phyloP scores from a whole-genome alignment of 164 flowering plant species.

The Aristolochia fimbriata region DNA sequence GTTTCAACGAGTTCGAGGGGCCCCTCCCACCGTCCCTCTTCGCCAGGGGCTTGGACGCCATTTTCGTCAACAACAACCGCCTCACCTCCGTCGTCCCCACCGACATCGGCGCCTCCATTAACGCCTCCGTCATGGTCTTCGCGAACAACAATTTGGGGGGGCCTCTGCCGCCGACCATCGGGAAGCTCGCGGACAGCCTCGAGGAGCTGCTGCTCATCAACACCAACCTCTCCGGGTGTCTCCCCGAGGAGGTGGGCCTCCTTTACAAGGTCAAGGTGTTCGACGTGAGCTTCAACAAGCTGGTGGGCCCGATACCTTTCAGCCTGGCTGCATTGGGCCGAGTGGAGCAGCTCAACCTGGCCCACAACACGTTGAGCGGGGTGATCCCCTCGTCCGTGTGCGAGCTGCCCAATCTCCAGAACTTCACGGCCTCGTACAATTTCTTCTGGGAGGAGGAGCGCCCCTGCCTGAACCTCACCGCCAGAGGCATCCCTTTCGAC shows the following conservation, averaged over 20 bases:
- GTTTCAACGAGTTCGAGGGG: slow-evolving; percentile 80
- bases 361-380: slow-evolving; percentile 25
- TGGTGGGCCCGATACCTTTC: slow-evolving; percentile 63
- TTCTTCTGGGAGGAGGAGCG: slow-evolving; percentile 65
- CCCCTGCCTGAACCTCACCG: slow-evolving; percentile 44
- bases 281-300: slow-evolving; percentile 57
- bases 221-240: slow-evolving; percentile 52
- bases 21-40: slow-evolving; percentile 52
- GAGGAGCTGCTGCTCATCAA: slow-evolving; percentile 60
- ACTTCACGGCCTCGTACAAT: slow-evolving; percentile 63
- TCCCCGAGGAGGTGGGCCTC: slow-evolving; percentile 57
- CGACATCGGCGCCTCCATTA: slow-evolving; percentile 20
- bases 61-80: slow-evolving; percentile 62
- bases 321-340: slow-evolving; percentile 39
- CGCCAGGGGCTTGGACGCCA: slow-evolving; percentile 38
- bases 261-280: slow-evolving; percentile 48
- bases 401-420: slow-evolving; percentile 36
- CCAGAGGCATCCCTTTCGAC: slow-evolving; percentile 34
- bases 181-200: slow-evolving; percentile 35
- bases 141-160: slow-evolving; percentile 72
- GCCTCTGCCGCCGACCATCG: slow-evolving; percentile 51
- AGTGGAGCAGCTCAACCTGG: slow-evolving; percentile 29
- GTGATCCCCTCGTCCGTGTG: slow-evolving; percentile 44
- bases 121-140: slow-evolving; percentile 58
- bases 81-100: slow-evolving; percentile 38